Evolutionary conservation across 1,284 basidiomycete species (phyloP), one percentile per base, ranked within the genome.

Genomic region (Ceratobasidium papillatum): DNA sequence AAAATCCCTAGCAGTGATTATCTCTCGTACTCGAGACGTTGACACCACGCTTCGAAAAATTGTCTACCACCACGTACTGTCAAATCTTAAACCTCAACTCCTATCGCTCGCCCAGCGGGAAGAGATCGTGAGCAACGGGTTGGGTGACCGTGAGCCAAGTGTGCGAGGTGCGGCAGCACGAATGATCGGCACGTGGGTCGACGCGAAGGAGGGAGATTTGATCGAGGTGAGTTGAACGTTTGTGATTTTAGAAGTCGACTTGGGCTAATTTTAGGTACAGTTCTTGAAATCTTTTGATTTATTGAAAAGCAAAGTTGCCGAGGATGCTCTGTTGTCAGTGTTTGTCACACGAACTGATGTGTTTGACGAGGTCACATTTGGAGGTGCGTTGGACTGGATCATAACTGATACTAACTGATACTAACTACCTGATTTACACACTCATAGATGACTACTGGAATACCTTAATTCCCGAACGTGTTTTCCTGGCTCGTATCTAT

Each of bases 81-180:
- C 87, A 4, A 88, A 89, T 54, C 82, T 91, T 0, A 88, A 87
- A 1, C 89, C 91, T 78, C 91, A 93, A 1, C 87, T 90, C 11
- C 84, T 96, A 41, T 88, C 87, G 0, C 91, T 94, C 27, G 86
- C 89, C 0, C 93, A 96, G 81, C 87, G 95, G 27, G 93, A 95
- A 79, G 84, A 89, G 71, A 85, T 94, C 27, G 88, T 96, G 17
- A 88, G 90, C 56, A 90, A 93, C 77, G 96, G 96, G 0, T 85
- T 98, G 2, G 93, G 94, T 0, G 97, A 98, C 81, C 87, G 96
- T 61, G 96, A 98, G 78, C 88, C 89, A 0, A 85, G 83, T n/a
- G 96, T 99, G 4, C 86, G 92, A 49, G 87, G 90, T 30, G 94
- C 95, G 0, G 91, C 93, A 0, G 91, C 88, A 1, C 91, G 90